Conservation (phyloP, 202 grass and related monocot species). For the Sporobolus alterniflorus region DNA sequence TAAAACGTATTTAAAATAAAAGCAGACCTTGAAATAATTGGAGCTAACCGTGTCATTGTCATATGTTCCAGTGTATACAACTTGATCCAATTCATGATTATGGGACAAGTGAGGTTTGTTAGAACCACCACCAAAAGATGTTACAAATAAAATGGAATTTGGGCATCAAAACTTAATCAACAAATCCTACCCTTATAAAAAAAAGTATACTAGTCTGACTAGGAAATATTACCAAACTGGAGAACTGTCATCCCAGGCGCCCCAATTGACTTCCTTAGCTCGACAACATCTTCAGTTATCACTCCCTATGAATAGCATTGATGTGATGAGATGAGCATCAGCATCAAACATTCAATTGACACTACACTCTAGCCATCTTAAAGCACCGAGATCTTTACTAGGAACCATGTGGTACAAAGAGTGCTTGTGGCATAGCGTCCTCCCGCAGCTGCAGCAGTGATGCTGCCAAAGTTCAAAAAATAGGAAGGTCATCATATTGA, state of each 20-base stretch:
- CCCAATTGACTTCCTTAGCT: slow-evolving; percentile 86
- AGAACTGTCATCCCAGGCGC: slow-evolving; percentile 98
- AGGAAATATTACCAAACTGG: slow-evolving; percentile 80
- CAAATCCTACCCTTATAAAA: background rate
- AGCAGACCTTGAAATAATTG: background rate
- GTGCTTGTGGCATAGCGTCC: slow-evolving; percentile 92
- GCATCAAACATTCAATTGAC: background rate
- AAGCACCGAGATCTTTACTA: background rate
- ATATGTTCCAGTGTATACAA: slow-evolving; percentile 97
- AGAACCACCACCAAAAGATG: slow-evolving; percentile 82
- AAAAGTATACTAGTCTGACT: slow-evolving; percentile 19
- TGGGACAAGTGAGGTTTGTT: slow-evolving; percentile 89
- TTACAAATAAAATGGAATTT: slow-evolving; percentile 15
- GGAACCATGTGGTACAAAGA: slow-evolving; percentile 82
- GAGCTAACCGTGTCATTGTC: slow-evolving; percentile 90
- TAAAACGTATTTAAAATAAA: background rate
- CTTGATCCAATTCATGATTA: slow-evolving; percentile 96
- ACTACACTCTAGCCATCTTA: background rate
- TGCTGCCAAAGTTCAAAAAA: slow-evolving; percentile 57
- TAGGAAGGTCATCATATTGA: background rate
- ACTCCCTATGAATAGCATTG: slow-evolving; percentile 65
- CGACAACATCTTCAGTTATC: slow-evolving; percentile 92
- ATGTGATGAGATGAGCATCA: slow-evolving; percentile 25
- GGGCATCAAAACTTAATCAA: background rate
- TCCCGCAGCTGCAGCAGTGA: slow-evolving; percentile 93